Evolutionary conservation across 371 early-diverging fungal genomes (phyloP).

Genomic region (Mucor mucedo): DNA sequence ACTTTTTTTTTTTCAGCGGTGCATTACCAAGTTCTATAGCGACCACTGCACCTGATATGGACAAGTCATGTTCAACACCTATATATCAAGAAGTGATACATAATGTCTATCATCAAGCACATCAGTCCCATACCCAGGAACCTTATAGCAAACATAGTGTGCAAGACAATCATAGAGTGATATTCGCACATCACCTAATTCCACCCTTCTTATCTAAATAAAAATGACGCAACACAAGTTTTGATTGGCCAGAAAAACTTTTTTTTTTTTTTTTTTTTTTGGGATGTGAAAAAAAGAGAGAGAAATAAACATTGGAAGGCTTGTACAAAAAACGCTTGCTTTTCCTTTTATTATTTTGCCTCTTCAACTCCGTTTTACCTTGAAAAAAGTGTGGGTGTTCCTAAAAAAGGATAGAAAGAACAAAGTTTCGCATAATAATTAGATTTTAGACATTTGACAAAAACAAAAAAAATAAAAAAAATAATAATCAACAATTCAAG

Average conservation of each 20-base stretch:
- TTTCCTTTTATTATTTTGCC: slow-evolving; percentile 10
- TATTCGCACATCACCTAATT: neutral
- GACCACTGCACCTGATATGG: too few species aligned
- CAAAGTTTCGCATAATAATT: slow-evolving; percentile 15
- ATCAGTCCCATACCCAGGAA: too few species aligned
- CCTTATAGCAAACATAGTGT: too few species aligned
- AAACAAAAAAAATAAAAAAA: neutral
- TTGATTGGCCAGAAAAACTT: slow-evolving; percentile 1
- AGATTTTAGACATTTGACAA: too few species aligned
- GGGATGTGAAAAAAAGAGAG: too few species aligned
- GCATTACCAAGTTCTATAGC: too few species aligned
- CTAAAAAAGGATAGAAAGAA: slow-evolving; percentile 5
- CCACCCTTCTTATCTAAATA: neutral
- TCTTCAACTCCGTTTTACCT: slow-evolving; percentile 8
- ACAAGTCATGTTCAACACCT: too few species aligned
- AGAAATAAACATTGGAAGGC: slow-evolving; percentile 7
- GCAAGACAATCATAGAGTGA: too few species aligned
- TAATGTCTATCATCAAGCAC: too few species aligned
- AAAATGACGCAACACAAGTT: neutral
- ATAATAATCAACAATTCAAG: slow-evolving; percentile 3
- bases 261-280: slow-evolving; percentile 1
- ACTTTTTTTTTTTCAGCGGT: too few species aligned
- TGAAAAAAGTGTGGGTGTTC: neutral
- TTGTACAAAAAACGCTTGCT: slow-evolving; percentile 18
- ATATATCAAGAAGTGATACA: too few species aligned